Percentiles rank a stretch among this genome's conserved stretches.
Evolutionary conservation across 208 protist species (phyloP).

Genomic region (Wallacemonas collosoma): DNA sequence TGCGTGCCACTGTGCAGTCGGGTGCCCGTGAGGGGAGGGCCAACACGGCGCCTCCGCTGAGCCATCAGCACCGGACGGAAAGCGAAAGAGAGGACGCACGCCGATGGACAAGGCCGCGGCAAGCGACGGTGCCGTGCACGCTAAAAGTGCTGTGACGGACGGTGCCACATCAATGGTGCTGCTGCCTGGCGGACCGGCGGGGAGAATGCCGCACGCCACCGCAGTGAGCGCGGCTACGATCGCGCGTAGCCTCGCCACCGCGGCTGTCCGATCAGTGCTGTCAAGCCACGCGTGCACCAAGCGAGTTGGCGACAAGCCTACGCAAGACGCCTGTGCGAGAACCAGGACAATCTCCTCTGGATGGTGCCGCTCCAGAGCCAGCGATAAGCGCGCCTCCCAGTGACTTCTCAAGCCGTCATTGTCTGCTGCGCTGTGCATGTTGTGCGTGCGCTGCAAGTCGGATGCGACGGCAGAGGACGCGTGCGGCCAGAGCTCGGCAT

Average conservation of each 20-base stretch:
- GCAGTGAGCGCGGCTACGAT: neutral
- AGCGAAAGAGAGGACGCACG: too few relatives aligned
- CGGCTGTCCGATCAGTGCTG: neutral
- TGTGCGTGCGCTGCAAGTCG: too few relatives aligned
- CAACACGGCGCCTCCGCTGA: too few relatives aligned
- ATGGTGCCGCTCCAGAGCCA: neutral
- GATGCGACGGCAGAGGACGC: too few relatives aligned
- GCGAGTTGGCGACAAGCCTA: neutral
- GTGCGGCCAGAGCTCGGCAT: too few relatives aligned
- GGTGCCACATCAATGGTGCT: neutral
- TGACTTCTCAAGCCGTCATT: too few relatives aligned
- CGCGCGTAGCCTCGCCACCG: neutral
- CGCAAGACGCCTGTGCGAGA: slow-evolving; percentile 1
- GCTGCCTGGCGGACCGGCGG: neutral
- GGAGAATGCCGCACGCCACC: neutral
- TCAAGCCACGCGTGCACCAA: neutral
- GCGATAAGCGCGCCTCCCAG: slow-evolving; percentile 1
- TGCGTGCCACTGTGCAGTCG: too few relatives aligned
- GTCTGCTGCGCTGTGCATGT: too few relatives aligned
- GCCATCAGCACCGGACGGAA: too few relatives aligned
- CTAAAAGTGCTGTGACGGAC: neutral
- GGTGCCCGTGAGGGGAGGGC: too few relatives aligned
- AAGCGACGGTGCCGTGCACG: too few relatives aligned
- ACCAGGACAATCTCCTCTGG: neutral
- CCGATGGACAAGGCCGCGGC: too few relatives aligned